Conservation (phyloP, 2,329 filamentous ascomycete genomes). For the Aschersonia sp. region DNA sequence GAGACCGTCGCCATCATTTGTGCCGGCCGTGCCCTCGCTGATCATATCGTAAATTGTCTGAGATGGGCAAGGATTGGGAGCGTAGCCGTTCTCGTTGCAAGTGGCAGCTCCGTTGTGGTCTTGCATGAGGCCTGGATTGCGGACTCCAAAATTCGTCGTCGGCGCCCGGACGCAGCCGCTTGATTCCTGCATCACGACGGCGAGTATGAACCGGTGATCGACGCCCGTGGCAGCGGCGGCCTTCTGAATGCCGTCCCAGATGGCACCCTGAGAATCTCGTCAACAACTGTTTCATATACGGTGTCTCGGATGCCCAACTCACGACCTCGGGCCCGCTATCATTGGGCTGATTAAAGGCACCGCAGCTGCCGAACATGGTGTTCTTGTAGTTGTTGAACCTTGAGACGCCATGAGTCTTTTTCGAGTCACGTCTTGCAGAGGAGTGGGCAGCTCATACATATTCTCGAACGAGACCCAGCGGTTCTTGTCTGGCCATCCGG, state of each 20-base stretch:
- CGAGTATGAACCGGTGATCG: constrained; percentile 26
- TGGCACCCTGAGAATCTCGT: constrained; percentile 2
- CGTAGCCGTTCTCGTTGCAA: constrained; percentile 25
- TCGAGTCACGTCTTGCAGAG: background rate
- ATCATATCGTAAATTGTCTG: constrained; percentile 15
- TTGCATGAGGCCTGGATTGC: constrained; percentile 28
- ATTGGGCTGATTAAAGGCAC: constrained; percentile 3
- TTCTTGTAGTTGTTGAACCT: constrained; percentile 11
- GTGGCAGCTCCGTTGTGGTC: constrained; percentile 18
- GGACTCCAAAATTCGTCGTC: constrained; percentile 23
- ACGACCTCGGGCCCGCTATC: constrained; percentile 10
- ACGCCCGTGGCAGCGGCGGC: constrained; percentile 14
- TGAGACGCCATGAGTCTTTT: background rate
- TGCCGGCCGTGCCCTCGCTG: constrained; percentile 26
- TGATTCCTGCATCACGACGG: constrained; percentile 29
- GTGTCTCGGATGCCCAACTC: background rate
- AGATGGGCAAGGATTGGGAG: constrained; percentile 13
- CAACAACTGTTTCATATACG: background rate
- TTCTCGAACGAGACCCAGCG: constrained; percentile 15
- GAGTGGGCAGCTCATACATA: constrained; percentile 7
- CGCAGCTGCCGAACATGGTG: constrained; percentile 10
- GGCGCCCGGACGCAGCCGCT: constrained; percentile 26
- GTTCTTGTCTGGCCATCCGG: constrained; percentile 15
- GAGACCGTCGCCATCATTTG: constrained; percentile 25
- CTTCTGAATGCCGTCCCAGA: constrained; percentile 17